Percentiles rank a stretch among this genome's conserved stretches.
These are phyloP conservation scores for Penicillium silybi DNA, from an alignment of 495 filamentous ascomycete species.

Conservation along the genomic window DNA sequence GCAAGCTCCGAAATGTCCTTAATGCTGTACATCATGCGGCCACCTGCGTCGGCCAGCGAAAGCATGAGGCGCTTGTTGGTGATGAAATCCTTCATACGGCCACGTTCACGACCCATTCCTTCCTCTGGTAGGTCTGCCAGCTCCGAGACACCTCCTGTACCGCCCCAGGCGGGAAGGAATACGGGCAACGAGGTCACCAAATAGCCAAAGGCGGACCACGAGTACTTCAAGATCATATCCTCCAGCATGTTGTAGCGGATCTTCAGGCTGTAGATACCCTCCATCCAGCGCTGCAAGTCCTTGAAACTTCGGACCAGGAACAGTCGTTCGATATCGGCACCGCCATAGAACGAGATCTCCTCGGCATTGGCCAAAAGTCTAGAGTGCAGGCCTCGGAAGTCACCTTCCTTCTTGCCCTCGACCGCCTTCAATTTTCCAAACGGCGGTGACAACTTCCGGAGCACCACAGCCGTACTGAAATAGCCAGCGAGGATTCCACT, in stretches of 20 bases:
- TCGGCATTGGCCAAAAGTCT: slow-evolving; percentile 95
- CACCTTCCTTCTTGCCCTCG: slow-evolving; percentile 88
- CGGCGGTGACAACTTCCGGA: slow-evolving; percentile 83
- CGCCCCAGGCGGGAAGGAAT: slow-evolving; percentile 94
- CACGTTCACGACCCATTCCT: slow-evolving; percentile 60
- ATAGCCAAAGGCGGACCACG: slow-evolving; percentile 97
- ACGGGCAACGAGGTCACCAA: slow-evolving; percentile 87
- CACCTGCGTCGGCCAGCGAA: slow-evolving; percentile 92
- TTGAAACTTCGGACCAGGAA: slow-evolving; percentile 89
- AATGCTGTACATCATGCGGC: slow-evolving; percentile 98
- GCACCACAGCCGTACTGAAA: slow-evolving; percentile 81
- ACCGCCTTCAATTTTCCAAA: slow-evolving; percentile 96
- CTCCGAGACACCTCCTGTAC: slow-evolving; percentile 68
- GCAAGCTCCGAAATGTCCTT: slow-evolving; percentile 94
- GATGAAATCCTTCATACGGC: slow-evolving; percentile 98
- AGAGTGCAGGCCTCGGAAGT: slow-evolving; percentile 86
- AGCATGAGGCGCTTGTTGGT: slow-evolving; percentile 99
- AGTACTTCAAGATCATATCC: slow-evolving; percentile 97
- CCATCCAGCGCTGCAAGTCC: slow-evolving; percentile 90
- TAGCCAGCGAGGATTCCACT: slow-evolving; percentile 87
- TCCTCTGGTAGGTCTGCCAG: slow-evolving; percentile 41
- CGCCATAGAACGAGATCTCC: slow-evolving; percentile 98
- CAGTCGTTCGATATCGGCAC: slow-evolving; percentile 84
- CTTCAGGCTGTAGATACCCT: slow-evolving; percentile 91
- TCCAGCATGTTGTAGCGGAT: slow-evolving; percentile 98